Evolutionary conservation across 106 monocot genomes (phyloP), one percentile per base, ranked within the genome.

Genomic region (Narthecium ossifragum): DNA sequence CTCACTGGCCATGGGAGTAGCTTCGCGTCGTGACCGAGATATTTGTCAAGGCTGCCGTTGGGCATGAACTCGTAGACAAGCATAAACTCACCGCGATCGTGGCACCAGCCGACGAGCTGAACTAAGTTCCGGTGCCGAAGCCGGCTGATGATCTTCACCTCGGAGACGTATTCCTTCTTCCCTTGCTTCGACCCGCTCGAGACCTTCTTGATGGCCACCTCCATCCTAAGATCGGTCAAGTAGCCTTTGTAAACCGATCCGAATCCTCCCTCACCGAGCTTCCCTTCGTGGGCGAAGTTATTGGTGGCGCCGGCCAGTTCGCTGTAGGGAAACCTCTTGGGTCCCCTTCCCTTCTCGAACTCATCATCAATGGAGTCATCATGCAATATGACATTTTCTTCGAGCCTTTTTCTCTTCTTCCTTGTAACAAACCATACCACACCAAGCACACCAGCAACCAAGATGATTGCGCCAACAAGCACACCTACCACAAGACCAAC

Each of bases 201-300:
- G 14, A 85, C 61, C 50, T 73, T 69, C 53, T 85, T 85, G 31
- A 85, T 73, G 5, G 80, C 85, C 3, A 85, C 85, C 12, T 80
- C 69, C 1, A 47, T 28, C 0, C 30, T 50, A 11, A 52, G 18
- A 17, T 62, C 55, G 14, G 62, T 66, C 20, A 85, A 53, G 31
- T 57, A 45, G 11, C 85, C 85, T 17, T 31, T 47, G 58, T 85
- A 85, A 8, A 85, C 85, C 11, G 51, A 38, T 10, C 85, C 85
- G 53, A 85, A 85, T 8, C 85, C 85, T 0, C 85, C 85, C 52
- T 85, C 47, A 21, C 84, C 84, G 10, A 85, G 75, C 69, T 85
- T 85, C 32, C 71, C 18, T 28, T 75, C 75, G 39, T 65, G 46
- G 2, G 69, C 24, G 33, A 85, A 85, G 40, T 85, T 66, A 9